A percentile compares a stretch with the other conserved stretches of the same genome.
Evolutionary conservation across 768 basidiomycete species (phyloP).

Genomic region (Paxillus rubicundulus): DNA sequence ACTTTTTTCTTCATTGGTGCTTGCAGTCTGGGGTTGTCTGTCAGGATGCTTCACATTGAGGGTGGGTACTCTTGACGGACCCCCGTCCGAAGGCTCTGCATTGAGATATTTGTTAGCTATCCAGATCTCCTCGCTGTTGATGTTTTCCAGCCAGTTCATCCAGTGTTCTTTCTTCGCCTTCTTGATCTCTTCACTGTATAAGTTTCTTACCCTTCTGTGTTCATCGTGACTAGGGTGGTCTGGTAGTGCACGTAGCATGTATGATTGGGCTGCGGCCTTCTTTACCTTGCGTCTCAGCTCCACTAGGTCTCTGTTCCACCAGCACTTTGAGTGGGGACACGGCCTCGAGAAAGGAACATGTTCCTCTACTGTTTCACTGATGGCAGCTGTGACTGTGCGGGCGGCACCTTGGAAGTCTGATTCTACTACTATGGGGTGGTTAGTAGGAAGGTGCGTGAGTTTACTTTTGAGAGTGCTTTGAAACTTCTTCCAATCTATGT

Average conservation of each 20-base stretch:
- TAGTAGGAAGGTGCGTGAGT: background rate
- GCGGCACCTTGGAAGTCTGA: constrained; percentile 6
- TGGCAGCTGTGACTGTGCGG: constrained; percentile 4
- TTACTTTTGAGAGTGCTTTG: background rate
- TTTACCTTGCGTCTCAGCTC: constrained; percentile 3
- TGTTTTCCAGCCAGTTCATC: too few relatives aligned
- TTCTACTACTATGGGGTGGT: background rate
- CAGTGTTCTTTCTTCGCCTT: too few relatives aligned
- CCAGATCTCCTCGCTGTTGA: too few relatives aligned
- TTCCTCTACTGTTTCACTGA: constrained; percentile 12
- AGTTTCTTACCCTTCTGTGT: too few relatives aligned
- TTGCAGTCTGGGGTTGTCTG: too few relatives aligned
- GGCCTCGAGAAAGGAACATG: constrained; percentile 6
- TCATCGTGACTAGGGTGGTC: background rate
- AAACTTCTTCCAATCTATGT: background rate
- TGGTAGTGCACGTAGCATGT: too few relatives aligned
- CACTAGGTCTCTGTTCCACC: constrained; percentile 29
- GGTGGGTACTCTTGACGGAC: too few relatives aligned
- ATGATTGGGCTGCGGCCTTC: too few relatives aligned
- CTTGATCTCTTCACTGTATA: too few relatives aligned
- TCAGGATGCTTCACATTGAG: too few relatives aligned
- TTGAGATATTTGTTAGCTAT: background rate
- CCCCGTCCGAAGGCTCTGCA: too few relatives aligned
- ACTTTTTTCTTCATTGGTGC: background rate
- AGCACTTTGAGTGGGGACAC: constrained; percentile 6